Percentiles rank a stretch among this genome's conserved stretches.
Evolutionary conservation across 2,329 filamentous ascomycete species (phyloP).

Genomic region (Scedosporium aurantiacum): DNA sequence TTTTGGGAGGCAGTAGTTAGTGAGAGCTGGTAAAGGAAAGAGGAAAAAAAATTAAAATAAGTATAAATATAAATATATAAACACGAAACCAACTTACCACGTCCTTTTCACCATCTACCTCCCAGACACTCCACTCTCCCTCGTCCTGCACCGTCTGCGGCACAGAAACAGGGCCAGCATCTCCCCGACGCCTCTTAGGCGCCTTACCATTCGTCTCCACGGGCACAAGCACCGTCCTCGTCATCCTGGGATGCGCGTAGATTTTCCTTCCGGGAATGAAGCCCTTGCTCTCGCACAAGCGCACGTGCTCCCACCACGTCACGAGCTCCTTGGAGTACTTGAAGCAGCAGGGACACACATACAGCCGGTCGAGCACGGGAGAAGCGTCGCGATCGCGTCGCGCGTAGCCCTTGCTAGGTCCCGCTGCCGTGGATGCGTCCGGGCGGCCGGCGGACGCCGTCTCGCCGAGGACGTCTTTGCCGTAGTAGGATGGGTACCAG

Average conservation of each 20-base stretch:
- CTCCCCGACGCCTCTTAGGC: constrained; percentile 26
- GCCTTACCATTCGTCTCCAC: not conserved
- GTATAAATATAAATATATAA: not conserved
- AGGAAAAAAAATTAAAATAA: not conserved
- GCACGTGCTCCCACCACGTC: constrained; percentile 47
- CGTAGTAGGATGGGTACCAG: constrained; percentile 89
- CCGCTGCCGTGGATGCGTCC: constrained; percentile 15
- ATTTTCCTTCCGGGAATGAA: constrained; percentile 58
- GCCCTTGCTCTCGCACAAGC: constrained; percentile 40
- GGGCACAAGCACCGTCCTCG: not conserved
- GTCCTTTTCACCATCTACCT: constrained; percentile 81
- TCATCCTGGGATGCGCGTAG: constrained; percentile 46
- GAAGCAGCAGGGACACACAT: constrained; percentile 89
- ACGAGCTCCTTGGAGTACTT: constrained; percentile 65
- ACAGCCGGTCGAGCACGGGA: constrained; percentile 55
- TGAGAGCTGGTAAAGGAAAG: not conserved
- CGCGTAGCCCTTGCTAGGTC: constrained; percentile 8
- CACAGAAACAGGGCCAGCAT: constrained; percentile 9
- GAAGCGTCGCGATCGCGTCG: constrained; percentile 15
- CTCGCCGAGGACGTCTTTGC: constrained; percentile 55
- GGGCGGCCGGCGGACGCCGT: constrained; percentile 15
- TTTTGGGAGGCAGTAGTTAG: constrained; percentile 21
- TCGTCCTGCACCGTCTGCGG: constrained; percentile 34
- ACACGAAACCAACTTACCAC: constrained; percentile 37
- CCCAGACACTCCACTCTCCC: constrained; percentile 77